Evolutionary conservation across 352 stramenopile species (phyloP).

Genomic region (Globisporangium sylvaticum): DNA sequence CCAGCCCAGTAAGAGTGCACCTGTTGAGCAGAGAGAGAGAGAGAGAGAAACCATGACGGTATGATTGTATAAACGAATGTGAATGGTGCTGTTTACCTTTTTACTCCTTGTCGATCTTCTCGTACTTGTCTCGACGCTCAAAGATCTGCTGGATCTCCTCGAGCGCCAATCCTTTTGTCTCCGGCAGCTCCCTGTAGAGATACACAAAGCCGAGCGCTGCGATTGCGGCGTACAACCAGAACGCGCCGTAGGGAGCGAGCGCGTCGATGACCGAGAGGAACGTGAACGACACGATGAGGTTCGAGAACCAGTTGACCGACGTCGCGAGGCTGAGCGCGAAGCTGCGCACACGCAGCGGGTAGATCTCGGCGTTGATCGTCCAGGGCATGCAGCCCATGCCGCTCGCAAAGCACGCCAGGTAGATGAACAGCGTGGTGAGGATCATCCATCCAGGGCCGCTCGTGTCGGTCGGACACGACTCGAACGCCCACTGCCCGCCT

Average conservation of each 20-base stretch:
- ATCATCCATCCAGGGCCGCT: constrained; percentile 42
- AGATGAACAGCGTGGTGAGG: constrained; percentile 62
- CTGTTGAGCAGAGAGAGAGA: background rate
- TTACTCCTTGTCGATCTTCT: constrained; percentile 31
- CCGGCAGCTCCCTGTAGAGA: constrained; percentile 79
- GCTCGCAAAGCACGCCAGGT: constrained; percentile 71
- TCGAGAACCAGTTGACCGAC: constrained; percentile 90
- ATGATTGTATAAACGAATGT: background rate
- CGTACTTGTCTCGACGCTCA: constrained; percentile 32
- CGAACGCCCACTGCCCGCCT: constrained; percentile 31
- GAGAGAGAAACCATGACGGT: background rate
- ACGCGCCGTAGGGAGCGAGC: constrained; percentile 61
- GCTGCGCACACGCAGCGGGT: constrained; percentile 83
- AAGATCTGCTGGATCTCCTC: constrained; percentile 93
- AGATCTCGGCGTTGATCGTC: constrained; percentile 96
- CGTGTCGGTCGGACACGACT: constrained; percentile 48
- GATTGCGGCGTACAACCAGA: constrained; percentile 90
- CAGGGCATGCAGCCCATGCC: constrained; percentile 90
- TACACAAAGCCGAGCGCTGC: constrained; percentile 69
- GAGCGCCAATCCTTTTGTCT: constrained; percentile 91
- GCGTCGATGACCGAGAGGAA: constrained; percentile 89
- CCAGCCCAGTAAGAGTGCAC: constrained; percentile 14
- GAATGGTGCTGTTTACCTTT: background rate
- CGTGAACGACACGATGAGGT: constrained; percentile 91
- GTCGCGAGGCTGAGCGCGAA: constrained; percentile 86